Conservation (phyloP, 2,329 filamentous ascomycete species). For the Diaporthe capsici region DNA sequence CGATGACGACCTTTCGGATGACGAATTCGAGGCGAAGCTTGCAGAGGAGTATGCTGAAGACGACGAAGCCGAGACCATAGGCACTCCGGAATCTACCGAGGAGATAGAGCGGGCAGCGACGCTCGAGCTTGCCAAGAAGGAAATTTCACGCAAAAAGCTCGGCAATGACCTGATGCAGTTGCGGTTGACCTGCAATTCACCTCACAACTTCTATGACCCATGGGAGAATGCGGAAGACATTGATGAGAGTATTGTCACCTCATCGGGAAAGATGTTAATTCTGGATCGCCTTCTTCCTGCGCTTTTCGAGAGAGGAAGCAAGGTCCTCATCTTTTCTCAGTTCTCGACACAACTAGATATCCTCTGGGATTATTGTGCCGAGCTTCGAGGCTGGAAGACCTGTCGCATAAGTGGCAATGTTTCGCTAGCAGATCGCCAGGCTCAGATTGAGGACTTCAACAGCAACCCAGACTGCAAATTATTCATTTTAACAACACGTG, state of each 20-base stretch:
- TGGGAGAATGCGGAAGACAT: conserved; percentile 75
- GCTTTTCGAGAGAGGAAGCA: conserved; percentile 82
- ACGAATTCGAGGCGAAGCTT: conserved; percentile 85
- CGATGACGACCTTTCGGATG: conserved; percentile 80
- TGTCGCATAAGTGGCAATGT: conserved; percentile 95
- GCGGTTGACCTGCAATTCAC: conserved; percentile 91
- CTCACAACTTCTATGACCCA: conserved; percentile 97
- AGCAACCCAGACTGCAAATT: conserved; percentile 75
- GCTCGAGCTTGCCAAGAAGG: conserved; percentile 84
- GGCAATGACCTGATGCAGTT: conserved; percentile 95
- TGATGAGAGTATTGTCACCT: conserved; percentile 86
- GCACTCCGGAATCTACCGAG: conserved; percentile 62
- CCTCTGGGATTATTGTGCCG: conserved; percentile 84
- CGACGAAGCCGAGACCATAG: conserved; percentile 52
- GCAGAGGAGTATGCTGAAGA: conserved; percentile 70
- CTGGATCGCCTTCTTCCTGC: conserved; percentile 87
- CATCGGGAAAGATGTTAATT: conserved; percentile 95
- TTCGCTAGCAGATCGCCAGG: conserved; percentile 77
- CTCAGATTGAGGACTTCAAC: conserved; percentile 83
- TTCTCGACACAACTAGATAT: conserved; percentile 96
- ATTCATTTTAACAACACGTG: conserved; percentile 90
- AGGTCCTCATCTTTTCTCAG: conserved; percentile 95
- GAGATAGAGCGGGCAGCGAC: conserved; percentile 77
- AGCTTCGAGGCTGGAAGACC: conserved; percentile 83
- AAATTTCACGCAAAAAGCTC: conserved; percentile 91